Conservation (phyloP, 2,329 filamentous ascomycete species). For the Scolecobasidium constrictum region DNA sequence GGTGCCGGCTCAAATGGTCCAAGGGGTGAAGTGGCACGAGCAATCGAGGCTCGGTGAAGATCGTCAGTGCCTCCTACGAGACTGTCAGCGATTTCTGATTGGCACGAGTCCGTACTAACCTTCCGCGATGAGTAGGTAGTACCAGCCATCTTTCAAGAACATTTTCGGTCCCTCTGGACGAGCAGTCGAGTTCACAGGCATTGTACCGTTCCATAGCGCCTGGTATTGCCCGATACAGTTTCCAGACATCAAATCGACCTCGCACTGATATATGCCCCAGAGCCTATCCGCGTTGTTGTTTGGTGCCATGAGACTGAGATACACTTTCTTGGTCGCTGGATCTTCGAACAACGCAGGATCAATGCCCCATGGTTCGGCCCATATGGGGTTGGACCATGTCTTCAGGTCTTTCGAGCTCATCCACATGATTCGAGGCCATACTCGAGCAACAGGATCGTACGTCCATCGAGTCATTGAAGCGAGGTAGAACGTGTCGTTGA, state of each 20-base stretch:
- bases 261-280: background rate
- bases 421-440: background rate
- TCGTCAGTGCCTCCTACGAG: background rate
- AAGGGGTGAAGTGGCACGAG: background rate
- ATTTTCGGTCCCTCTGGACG: background rate
- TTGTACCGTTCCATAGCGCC: background rate
- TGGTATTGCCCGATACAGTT: background rate
- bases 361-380: background rate
- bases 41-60: background rate
- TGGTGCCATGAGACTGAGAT: background rate
- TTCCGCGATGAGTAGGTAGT: constrained; percentile 1
- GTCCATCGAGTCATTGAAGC: background rate
- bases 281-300: background rate
- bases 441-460: background rate
- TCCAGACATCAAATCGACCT: background rate
- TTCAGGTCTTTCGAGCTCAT: background rate
- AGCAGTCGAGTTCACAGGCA: background rate
- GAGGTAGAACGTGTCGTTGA: background rate
- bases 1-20: background rate
- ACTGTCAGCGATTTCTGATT: background rate
- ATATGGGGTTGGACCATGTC: background rate
- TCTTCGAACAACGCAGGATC: background rate
- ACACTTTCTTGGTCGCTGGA: background rate
- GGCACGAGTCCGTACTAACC: background rate
- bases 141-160: background rate